phyloP scores from a whole-genome alignment of 2,329 filamentous ascomycete genomes.

The Cordyceps pruinosa region DNA sequence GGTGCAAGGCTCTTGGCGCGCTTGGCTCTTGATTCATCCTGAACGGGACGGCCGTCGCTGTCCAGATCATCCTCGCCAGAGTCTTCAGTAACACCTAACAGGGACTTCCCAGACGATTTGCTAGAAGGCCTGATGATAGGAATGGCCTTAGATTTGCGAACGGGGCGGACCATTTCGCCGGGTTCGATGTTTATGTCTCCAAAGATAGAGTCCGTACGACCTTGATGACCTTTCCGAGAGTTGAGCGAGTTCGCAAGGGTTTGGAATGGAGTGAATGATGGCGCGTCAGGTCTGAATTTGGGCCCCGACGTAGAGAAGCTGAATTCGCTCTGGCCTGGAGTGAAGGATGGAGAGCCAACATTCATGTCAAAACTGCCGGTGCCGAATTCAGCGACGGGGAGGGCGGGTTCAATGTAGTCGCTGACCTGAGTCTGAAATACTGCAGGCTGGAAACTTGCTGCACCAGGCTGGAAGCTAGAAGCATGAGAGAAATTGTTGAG shows the following conservation, averaged over 20 bases:
- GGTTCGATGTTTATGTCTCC: slow-evolving; percentile 58
- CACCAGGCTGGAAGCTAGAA: slow-evolving; percentile 4
- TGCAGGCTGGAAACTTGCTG: slow-evolving; percentile 28
- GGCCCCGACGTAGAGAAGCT: slow-evolving; percentile 61
- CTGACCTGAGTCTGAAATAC: slow-evolving; percentile 32
- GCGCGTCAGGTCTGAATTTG: slow-evolving; percentile 70
- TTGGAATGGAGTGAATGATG: slow-evolving; percentile 62
- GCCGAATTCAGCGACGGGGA: slow-evolving; percentile 27
- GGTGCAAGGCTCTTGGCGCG: slow-evolving; percentile 59
- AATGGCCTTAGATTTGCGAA: slow-evolving; percentile 73
- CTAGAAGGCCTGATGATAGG: slow-evolving; percentile 67
- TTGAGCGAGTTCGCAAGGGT: slow-evolving; percentile 41
- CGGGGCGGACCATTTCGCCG: slow-evolving; percentile 56
- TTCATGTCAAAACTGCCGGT: slow-evolving; percentile 52
- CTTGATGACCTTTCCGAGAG: slow-evolving; percentile 26
- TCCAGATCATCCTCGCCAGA: slow-evolving; percentile 29
- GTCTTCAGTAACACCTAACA: slow-evolving; percentile 16
- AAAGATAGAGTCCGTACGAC: slow-evolving; percentile 54
- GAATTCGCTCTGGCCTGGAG: slow-evolving; percentile 58
- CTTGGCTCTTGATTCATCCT: slow-evolving; percentile 67
- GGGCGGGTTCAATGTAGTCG: slow-evolving; percentile 16
- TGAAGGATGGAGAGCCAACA: slow-evolving; percentile 63
- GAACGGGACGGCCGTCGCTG: slow-evolving; percentile 54
- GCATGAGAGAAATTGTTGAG: slow-evolving; percentile 42
- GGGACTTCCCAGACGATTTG: slow-evolving; percentile 32